Conservation (phyloP, 2,329 filamentous ascomycete species). For the Mycosphaerelloides madeirae region DNA sequence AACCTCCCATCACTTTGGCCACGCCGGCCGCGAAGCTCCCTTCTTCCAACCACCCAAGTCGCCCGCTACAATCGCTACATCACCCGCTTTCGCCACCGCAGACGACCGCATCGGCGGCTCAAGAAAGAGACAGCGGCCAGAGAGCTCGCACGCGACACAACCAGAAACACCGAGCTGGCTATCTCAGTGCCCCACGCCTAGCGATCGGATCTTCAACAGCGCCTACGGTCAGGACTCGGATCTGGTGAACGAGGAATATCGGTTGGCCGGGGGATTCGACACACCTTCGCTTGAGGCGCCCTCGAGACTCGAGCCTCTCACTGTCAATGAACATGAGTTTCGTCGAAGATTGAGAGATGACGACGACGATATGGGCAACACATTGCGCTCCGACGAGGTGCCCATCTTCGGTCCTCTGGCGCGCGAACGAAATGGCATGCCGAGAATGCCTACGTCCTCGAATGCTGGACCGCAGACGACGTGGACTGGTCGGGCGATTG, state of each 20-base stretch:
- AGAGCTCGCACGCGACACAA: slow-evolving; percentile 15
- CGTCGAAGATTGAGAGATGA: slow-evolving; percentile 20
- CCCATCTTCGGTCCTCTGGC: slow-evolving; percentile 28
- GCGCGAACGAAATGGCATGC: slow-evolving; percentile 34
- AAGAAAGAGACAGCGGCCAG: slow-evolving; percentile 31
- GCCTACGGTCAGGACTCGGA: slow-evolving; percentile 35
- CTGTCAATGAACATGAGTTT: slow-evolving; percentile 15
- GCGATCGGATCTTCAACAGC: slow-evolving; percentile 20
- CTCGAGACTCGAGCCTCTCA: slow-evolving; percentile 33
- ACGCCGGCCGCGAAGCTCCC: slow-evolving; percentile 18
- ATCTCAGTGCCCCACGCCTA: slow-evolving; percentile 20
- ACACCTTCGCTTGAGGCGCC: slow-evolving; percentile 39
- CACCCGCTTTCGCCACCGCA: slow-evolving; percentile 20
- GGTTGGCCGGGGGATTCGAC: slow-evolving; percentile 48
- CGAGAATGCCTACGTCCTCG: slow-evolving; percentile 14
- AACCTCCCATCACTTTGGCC: slow-evolving; percentile 11
- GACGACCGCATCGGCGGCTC: slow-evolving; percentile 28
- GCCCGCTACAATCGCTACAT: slow-evolving; percentile 32
- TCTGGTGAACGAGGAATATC: slow-evolving; percentile 50
- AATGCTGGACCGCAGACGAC: slow-evolving; percentile 18
- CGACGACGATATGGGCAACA: slow-evolving; percentile 14
- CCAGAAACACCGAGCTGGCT: slow-evolving; percentile 19
- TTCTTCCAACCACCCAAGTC: slow-evolving; percentile 43
- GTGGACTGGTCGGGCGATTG: slow-evolving; percentile 58
- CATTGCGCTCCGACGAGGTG: slow-evolving; percentile 4